Evolutionary conservation across 169 alveolate genomes (phyloP).

Genomic region (Theileria orientalis): DNA sequence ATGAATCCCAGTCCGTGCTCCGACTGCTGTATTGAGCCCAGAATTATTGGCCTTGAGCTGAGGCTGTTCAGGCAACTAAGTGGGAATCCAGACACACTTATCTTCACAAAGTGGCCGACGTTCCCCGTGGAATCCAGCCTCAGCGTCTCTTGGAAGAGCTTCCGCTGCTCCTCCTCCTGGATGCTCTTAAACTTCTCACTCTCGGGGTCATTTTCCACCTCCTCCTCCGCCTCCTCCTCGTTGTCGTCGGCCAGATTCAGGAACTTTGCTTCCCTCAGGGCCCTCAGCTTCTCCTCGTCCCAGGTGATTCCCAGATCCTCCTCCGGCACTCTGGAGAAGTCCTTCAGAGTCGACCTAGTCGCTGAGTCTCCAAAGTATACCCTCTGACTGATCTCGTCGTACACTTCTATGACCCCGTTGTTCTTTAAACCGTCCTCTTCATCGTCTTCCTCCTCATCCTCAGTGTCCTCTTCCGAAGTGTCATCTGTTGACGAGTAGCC

Average conservation of each 20-base stretch:
- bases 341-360: constrained; percentile 10
- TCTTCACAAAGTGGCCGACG: constrained; percentile 89
- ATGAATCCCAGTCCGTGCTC: constrained; percentile 64
- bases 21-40: constrained; percentile 64
- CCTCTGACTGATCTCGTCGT: constrained; percentile 29
- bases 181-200: constrained; percentile 16
- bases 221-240: constrained; percentile 56
- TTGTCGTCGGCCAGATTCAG: constrained; percentile 36
- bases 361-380: constrained; percentile 21
- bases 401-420: constrained; percentile 39
- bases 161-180: constrained; percentile 37
- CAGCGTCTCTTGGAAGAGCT: constrained; percentile 31
- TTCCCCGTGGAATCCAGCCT: constrained; percentile 66
- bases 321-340: constrained; percentile 32
- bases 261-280: constrained; percentile 21
- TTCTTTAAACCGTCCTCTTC: too few species aligned
- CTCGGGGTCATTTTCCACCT: constrained; percentile 51
- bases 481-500: background rate
- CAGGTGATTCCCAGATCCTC: constrained; percentile 38
- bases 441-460: background rate
- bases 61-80: constrained; percentile 36
- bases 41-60: constrained; percentile 36
- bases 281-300: constrained; percentile 48
- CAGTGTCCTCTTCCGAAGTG: constrained; percentile 21
- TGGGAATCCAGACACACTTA: constrained; percentile 78